Evolutionary conservation across 2,329 filamentous ascomycete species (phyloP).

Genomic region (Alternaria consortialis): DNA sequence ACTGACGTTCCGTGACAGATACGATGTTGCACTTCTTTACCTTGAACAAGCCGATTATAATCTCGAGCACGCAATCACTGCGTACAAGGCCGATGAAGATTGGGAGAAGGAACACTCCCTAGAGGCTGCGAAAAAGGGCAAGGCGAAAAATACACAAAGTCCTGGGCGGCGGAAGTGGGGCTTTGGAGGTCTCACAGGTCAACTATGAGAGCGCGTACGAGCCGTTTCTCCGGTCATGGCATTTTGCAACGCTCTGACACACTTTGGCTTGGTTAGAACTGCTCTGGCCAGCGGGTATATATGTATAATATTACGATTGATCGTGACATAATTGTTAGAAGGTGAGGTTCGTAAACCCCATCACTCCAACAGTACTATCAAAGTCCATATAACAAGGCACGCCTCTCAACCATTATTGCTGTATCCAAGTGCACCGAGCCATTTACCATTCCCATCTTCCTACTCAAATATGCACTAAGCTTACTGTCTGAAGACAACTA

Average conservation of each 20-base stretch:
- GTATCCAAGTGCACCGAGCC: background rate
- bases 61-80: constrained; percentile 69
- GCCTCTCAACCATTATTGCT: background rate
- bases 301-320: background rate
- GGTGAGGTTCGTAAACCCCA: background rate
- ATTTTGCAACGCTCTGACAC: background rate
- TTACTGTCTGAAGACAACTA: background rate
- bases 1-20: constrained; percentile 59
- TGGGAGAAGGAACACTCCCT: constrained; percentile 78
- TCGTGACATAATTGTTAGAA: background rate
- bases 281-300: background rate
- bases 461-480: background rate
- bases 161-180: constrained; percentile 47
- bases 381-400: background rate
- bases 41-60: constrained; percentile 75
- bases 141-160: constrained; percentile 41
- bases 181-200: constrained; percentile 49
- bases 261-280: background rate
- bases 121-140: constrained; percentile 58
- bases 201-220: constrained; percentile 36
- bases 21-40: constrained; percentile 77
- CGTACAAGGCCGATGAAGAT: constrained; percentile 74
- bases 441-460: background rate
- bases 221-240: background rate
- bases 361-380: background rate